A percentile compares a stretch with the other conserved stretches of the same genome.
These are phyloP conservation scores for Acacia melanoxylon DNA, from an alignment of 306 rosid species.

Conservation along the genomic window DNA sequence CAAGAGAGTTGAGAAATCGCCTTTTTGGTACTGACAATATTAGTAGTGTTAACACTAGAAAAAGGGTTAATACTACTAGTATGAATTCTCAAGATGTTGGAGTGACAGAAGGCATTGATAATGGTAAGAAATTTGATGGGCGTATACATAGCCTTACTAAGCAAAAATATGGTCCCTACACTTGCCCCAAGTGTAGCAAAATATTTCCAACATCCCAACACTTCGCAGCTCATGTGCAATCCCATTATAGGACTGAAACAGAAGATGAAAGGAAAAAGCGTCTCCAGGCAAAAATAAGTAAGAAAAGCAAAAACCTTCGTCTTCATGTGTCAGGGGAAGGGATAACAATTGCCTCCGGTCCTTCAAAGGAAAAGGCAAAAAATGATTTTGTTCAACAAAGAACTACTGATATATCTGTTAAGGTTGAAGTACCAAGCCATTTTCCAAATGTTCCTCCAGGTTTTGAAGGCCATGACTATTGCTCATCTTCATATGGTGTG, in stretches of 20 bases:
- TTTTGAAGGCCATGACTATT: background rate
- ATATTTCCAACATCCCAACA: background rate
- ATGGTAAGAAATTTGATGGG: background rate
- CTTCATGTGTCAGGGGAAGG: background rate
- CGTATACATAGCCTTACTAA: background rate
- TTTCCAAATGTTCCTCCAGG: background rate
- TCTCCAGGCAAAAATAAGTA: background rate
- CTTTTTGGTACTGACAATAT: background rate
- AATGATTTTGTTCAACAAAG: background rate
- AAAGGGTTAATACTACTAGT: background rate
- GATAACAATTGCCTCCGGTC: background rate
- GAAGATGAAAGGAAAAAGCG: background rate
- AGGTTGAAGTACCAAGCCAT: background rate
- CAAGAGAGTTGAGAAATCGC: background rate
- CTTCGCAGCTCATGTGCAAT: background rate
- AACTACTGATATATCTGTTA: background rate
- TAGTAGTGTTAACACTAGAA: background rate
- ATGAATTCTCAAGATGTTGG: background rate
- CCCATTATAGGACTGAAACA: background rate
- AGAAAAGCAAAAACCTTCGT: background rate
- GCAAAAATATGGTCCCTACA: background rate
- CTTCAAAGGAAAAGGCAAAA: background rate
- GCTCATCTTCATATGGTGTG: background rate
- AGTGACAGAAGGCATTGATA: background rate
- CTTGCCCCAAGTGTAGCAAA: background rate